phyloP scores from a whole-genome alignment of 2,329 filamentous ascomycete genomes.

The Aspergillus novoparasiticus region DNA sequence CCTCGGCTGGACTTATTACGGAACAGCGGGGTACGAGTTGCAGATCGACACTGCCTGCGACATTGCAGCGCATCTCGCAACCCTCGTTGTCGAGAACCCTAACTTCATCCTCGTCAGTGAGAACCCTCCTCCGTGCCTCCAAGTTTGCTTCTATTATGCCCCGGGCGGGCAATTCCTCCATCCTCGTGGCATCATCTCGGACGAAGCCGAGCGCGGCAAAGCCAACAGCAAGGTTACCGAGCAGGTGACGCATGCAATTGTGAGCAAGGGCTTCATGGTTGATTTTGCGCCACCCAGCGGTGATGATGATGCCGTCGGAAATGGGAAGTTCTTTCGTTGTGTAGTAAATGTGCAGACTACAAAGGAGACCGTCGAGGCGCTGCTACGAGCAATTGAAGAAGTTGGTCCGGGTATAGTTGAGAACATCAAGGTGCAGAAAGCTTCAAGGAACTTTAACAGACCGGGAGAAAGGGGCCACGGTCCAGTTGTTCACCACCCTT shows the following conservation, averaged over 20 bases:
- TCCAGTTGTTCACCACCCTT: slow-evolving; percentile 33
- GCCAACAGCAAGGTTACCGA: slow-evolving; percentile 60
- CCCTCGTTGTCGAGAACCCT: slow-evolving; percentile 55
- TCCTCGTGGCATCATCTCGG: slow-evolving; percentile 31
- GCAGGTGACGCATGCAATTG: slow-evolving; percentile 56
- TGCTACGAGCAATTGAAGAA: slow-evolving; percentile 62
- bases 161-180: slow-evolving; percentile 56
- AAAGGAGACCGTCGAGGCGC: slow-evolving; percentile 62
- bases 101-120: slow-evolving; percentile 73
- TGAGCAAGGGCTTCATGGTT: slow-evolving; percentile 68
- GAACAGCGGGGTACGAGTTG: slow-evolving; percentile 68
- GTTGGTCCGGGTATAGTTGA: slow-evolving; percentile 40
- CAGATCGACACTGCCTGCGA: slow-evolving; percentile 74
- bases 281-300: slow-evolving; percentile 61
- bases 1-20: slow-evolving; percentile 88
- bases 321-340: slow-evolving; percentile 68
- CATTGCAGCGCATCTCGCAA: slow-evolving; percentile 69
- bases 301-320: slow-evolving; percentile 53
- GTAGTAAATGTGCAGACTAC: slow-evolving; percentile 67
- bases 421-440: slow-evolving; percentile 27
- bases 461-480: slow-evolving; percentile 38
- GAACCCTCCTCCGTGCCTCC: slow-evolving; percentile 81
- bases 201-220: slow-evolving; percentile 42
- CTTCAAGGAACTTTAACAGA: slow-evolving; percentile 22
- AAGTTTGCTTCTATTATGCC: slow-evolving; percentile 92